Evolutionary conservation across 306 rosid genomes (phyloP).

Genomic region (Herpetospermum pedunculosum): DNA sequence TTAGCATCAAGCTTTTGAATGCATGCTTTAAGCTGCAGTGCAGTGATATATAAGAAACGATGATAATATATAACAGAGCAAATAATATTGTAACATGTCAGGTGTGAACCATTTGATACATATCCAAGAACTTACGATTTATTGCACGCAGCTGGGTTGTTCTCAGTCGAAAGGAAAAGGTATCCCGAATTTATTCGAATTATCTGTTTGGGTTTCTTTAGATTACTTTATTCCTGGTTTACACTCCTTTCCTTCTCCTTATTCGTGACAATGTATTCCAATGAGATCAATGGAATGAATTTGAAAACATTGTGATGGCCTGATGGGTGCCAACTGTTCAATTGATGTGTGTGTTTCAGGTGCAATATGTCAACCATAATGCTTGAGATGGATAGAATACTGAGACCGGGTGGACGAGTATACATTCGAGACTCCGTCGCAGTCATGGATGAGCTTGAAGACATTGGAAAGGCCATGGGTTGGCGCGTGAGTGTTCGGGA

Average conservation of each 20-base stretch:
- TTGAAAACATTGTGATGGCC: not conserved
- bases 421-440: constrained; percentile 59
- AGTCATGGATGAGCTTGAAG: constrained; percentile 44
- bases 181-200: not conserved
- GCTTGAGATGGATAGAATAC: constrained; percentile 84
- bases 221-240: not conserved
- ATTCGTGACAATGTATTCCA: not conserved
- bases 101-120: constrained; percentile 97
- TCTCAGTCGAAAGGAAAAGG: constrained; percentile 69
- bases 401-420: constrained; percentile 75
- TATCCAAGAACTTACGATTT: constrained; percentile 90
- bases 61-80: constrained; percentile 12
- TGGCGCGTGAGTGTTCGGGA: constrained; percentile 27
- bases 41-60: not conserved
- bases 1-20: not conserved
- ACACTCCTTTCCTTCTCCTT: not conserved
- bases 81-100: constrained; percentile 12
- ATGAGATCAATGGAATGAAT: not conserved
- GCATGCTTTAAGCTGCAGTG: not conserved
- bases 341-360: constrained; percentile 24
- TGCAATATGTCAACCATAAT: constrained; percentile 71
- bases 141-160: constrained; percentile 71
- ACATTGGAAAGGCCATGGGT: constrained; percentile 55
- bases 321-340: constrained; percentile 3
- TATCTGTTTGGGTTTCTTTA: not conserved